Base-by-base conservation (phyloP, 495 filamentous ascomycete genomes). In the Jackrogersella minutella region DNA sequence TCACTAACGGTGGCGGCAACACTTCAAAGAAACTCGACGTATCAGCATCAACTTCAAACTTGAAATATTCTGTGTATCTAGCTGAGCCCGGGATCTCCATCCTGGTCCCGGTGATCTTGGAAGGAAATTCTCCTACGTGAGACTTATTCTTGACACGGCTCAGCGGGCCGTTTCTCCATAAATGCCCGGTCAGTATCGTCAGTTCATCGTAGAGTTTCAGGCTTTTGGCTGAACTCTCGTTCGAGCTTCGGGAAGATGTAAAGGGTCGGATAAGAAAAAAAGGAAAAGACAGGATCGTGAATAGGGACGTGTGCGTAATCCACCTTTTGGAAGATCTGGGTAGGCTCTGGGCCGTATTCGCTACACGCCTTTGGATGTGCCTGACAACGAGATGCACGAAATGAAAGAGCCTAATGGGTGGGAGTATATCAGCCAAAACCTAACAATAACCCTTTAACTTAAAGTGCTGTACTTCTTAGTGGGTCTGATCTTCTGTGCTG, bases 211-310 rank as follows among this genome's bases (percentile, higher is more conserved):
- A 36, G 40, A 55, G 19, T 64, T 64, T 57, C 37, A 44, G 66
- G 37, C 61, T 69, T 69, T 69, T 69, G 66, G 66, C 66, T 69
- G 66, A 69, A 64, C 46, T 69, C 66, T 19, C 7, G 54, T 49
- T 40, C 31, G 24, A 49, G 30, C 43, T 58, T 59, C 41, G 44
- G 51, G 33, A 28, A 62, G 11, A 57, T 50, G 55, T 34, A 44
- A 64, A 60, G 31, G 40, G 33, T 50, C 30, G 59, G 7, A 47
- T 40, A 36, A 51, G 36, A 13, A 34, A 50, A 34, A 49, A 36
- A n/a, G 3, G 7, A 13, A 34, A 50, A 30, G 3, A 30, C 3
- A 34, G 31, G 28, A 9, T 60, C 28, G 55, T 64, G 50, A 52
- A 58, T 52, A 61, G 39, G 44, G 37, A 40, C 5, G 16, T 46